Evolutionary conservation across 192 early-diverging fungal species (phyloP), one percentile per base, ranked within the genome.

Genomic region (Rhizoclosmatium globosum): DNA sequence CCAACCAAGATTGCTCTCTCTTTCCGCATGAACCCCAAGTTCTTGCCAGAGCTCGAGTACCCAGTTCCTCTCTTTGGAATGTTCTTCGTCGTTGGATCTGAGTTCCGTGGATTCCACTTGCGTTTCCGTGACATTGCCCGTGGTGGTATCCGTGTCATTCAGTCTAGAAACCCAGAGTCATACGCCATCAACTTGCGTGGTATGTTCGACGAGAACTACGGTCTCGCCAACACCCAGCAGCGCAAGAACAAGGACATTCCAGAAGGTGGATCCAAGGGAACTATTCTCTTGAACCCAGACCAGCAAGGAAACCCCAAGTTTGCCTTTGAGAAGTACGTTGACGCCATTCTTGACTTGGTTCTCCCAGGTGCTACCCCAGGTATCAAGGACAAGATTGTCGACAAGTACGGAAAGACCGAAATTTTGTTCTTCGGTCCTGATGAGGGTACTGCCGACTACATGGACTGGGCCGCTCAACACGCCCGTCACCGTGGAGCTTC

Each of bases 171-270:
- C 89, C 85, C 88, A 72, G 97, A 99, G 85, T 92, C 94, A 9
- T 99, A 97, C 88, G 93, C 93, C 61, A 98, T 98, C 92, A 99
- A 99, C 90, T 87, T 96, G 84, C 91, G 97, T 81, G 92, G 92
- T 57, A 87, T 99, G 72, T 94, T 99, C 86, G 97, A 99, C 87
- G 97, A 99, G 87, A 99, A 99, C 90, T 97, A 98, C 87, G 92
- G 92, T 73, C 91, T 99, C 66, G 96, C 96, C 48, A 91, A 93
- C 57, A 98, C 96, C 39, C 97, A 99, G 88, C 96, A 98, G 85
- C 91, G 95, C 85, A 99, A 99, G 87, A 99, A 99, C 93, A 99
- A 99, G 90, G 96, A 99, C 83, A 97, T 99, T 80, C 97, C 97
- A 68, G 97, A 99, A 87, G 96, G 97, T 77, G 97, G 97, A 41